A percentile compares a stretch with the other conserved stretches of the same genome.
Evolutionary conservation across 495 filamentous ascomycete species (phyloP).

Genomic region (Ascobolus immersus): DNA sequence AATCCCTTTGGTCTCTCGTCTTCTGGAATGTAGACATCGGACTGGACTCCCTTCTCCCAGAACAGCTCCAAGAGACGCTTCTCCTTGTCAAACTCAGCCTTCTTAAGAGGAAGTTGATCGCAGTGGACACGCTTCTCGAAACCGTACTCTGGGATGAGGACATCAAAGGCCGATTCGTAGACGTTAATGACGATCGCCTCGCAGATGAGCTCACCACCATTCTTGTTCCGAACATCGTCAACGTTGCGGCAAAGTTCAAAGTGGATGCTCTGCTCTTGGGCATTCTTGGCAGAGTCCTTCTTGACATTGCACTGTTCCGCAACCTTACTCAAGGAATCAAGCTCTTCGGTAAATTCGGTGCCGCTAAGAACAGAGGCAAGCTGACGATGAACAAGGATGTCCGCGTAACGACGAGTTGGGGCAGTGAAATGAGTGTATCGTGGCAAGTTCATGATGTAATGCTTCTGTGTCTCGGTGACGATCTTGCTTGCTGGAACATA

Average conservation of each 20-base stretch:
- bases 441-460: slow-evolving; percentile 80
- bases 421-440: slow-evolving; percentile 95
- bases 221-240: slow-evolving; percentile 62
- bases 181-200: slow-evolving; percentile 93
- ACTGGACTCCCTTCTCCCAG: slow-evolving; percentile 98
- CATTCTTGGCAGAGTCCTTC: slow-evolving; percentile 93
- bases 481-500: slow-evolving; percentile 64
- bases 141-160: slow-evolving; percentile 90
- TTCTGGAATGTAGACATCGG: slow-evolving; percentile 85
- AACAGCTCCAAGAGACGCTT: slow-evolving; percentile 80
- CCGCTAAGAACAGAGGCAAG: slow-evolving; percentile 68
- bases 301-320: slow-evolving; percentile 94
- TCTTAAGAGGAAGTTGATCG: slow-evolving; percentile 91
- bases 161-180: slow-evolving; percentile 96
- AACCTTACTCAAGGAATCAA: slow-evolving; percentile 70
- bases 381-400: slow-evolving; percentile 87
- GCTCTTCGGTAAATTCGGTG: slow-evolving; percentile 68
- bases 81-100: slow-evolving; percentile 93
- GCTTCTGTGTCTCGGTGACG: slow-evolving; percentile 44
- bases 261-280: slow-evolving; percentile 95
- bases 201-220: slow-evolving; percentile 78
- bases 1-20: slow-evolving; percentile 77
- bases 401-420: slow-evolving; percentile 80
- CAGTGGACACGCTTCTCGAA: slow-evolving; percentile 99
- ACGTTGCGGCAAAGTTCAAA: slow-evolving; percentile 90